Evolutionary conservation across 2,329 filamentous ascomycete genomes (phyloP), one percentile per base, ranked within the genome.

Genomic region (Pseudogymnoascus sp.): DNA sequence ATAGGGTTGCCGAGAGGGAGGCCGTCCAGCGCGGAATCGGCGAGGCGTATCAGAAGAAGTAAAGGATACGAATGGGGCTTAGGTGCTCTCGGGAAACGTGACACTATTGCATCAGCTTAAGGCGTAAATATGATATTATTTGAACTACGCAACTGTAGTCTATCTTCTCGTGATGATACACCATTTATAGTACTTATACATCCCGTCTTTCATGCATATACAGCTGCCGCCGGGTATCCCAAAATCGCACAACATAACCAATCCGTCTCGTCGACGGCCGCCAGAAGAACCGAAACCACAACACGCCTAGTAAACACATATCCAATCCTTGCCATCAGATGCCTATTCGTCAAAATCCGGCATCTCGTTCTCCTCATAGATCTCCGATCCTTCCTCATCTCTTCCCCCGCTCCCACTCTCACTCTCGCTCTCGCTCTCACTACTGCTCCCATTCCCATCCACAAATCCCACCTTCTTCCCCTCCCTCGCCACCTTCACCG

Each of bases 391-490:
- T 2, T 65, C 66, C 59, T 70, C 67, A 18, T 30, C 57, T 30
- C 57, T 53, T 38, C 20, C 61, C 30, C 30, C 36, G 9, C 50
- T 38, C 62, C 43, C 37, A 14, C 60, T 50, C 18, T 33, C 58
- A 57, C n/a, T n/a, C n/a, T n/a, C n/a, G n/a, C 57, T 58, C 60
- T 62, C 60, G 18, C 60, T 20, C n/a, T 57, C 38, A 36, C 22
- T 15, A 53, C 53, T 35, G 28, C 18, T 60, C 60, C 33, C 64
- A 64, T 25, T 66, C 66, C 64, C 66, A 36, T 85, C 83, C 2
- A 78, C 78, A 70, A 88, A 89, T 0, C 82, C 83, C 25, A 89
- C 86, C 9, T 78, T 81, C 71, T 87, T 87, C 7, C 75, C 71
- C 6, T 73, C 70, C 6, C 75, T 64, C 3, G 47, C 39, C 6